Evolutionary conservation across 768 basidiomycete genomes (phyloP).

Genomic region (Lactarius trivialis): DNA sequence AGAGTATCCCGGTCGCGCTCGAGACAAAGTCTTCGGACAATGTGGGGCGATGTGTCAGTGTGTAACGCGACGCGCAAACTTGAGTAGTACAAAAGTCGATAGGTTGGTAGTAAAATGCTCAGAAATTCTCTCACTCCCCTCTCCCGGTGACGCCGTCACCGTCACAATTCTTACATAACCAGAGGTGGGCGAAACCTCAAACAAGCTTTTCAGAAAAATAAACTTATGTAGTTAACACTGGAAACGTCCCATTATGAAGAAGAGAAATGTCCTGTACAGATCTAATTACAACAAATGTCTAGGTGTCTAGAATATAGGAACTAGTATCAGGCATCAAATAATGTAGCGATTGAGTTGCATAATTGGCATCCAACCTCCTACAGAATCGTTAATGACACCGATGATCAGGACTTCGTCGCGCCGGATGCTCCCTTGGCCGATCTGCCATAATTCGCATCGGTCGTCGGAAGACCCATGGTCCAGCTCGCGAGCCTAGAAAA

Average conservation of each 20-base stretch:
- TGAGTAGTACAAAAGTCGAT: too few species aligned
- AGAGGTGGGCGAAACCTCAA: too few species aligned
- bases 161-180: too few species aligned
- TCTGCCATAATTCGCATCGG: neutral
- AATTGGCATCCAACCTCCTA: neutral
- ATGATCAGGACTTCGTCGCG: neutral
- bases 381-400: neutral
- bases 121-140: too few species aligned
- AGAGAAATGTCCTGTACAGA: neutral
- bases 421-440: neutral
- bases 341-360: neutral
- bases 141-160: too few species aligned
- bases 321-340: neutral
- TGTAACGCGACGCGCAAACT: too few species aligned
- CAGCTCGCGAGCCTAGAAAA: neutral
- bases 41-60: too few species aligned
- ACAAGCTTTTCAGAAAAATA: too few species aligned
- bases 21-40: too few species aligned
- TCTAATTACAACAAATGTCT: neutral
- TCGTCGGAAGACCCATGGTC: neutral
- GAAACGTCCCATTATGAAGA: neutral
- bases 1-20: too few species aligned
- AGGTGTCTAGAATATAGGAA: neutral
- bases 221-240: too few species aligned
- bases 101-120: too few species aligned